These are phyloP conservation scores for Teratosphaeriaceae sp. DNA, from an alignment of 2,329 filamentous ascomycete species.

Conservation along the genomic window DNA sequence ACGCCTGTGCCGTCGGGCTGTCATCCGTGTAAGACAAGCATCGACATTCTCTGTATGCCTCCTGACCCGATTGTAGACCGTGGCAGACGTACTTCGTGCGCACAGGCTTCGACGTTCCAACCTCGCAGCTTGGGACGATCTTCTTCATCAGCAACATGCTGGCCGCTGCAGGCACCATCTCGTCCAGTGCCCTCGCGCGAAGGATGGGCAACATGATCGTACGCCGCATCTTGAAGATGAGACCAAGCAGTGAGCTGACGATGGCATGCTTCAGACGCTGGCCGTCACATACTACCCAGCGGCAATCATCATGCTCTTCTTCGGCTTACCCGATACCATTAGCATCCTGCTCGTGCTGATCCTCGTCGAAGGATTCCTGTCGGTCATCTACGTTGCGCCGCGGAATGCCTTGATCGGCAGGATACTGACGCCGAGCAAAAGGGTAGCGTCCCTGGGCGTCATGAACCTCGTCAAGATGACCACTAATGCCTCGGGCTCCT, in stretches of 20 bases:
- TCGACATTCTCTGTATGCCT: not conserved
- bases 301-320: not conserved
- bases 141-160: not conserved
- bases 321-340: not conserved
- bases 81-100: constrained; percentile 2
- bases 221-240: not conserved
- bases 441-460: constrained; percentile 2
- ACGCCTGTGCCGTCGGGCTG: not conserved
- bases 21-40: not conserved
- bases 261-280: not conserved
- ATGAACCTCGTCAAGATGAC: constrained; percentile 2
- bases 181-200: not conserved
- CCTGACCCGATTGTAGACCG: not conserved
- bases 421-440: not conserved
- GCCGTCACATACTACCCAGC: not conserved
- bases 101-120: not conserved
- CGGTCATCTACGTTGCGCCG: not conserved
- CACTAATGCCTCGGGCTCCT: not conserved
- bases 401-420: not conserved
- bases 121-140: not conserved
- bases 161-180: not conserved
- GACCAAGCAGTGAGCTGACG: not conserved
- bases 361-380: not conserved
- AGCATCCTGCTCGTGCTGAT: not conserved
- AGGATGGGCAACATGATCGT: not conserved